Conservation (phyloP, 2,329 filamentous ascomycete genomes). For the Lachnellula arida region DNA sequence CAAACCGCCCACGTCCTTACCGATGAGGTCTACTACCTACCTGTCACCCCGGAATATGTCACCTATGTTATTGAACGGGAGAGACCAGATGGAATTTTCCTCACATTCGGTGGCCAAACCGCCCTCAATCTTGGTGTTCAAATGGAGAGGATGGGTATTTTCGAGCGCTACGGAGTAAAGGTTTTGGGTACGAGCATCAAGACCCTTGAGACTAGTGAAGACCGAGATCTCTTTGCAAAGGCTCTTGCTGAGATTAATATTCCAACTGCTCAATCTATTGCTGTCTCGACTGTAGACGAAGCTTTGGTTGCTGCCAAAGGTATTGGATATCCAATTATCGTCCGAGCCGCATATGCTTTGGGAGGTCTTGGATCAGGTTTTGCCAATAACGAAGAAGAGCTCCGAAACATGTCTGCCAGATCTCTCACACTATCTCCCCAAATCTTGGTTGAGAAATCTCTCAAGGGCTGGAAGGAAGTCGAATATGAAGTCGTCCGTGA, state of each 20-base stretch:
- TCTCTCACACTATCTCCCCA: conserved; percentile 92
- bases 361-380: conserved; percentile 96
- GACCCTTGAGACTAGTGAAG: conserved; percentile 90
- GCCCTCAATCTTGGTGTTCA: conserved; percentile 94
- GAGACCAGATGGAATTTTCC: conserved; percentile 91
- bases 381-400: conserved; percentile 87
- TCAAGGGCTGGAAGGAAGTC: conserved; percentile 99
- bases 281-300: conserved; percentile 86
- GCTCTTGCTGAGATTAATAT: conserved; percentile 97
- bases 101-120: conserved; percentile 96
- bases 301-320: conserved; percentile 80
- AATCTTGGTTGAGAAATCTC: conserved; percentile 95
- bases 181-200: conserved; percentile 93
- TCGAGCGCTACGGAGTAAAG: conserved; percentile 91
- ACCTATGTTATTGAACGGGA: conserved; percentile 96
- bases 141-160: conserved; percentile 94
- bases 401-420: conserved; percentile 86
- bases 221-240: conserved; percentile 93
- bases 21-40: conserved; percentile 97
- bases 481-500: conserved; percentile 98
- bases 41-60: conserved; percentile 96
- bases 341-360: conserved; percentile 92
- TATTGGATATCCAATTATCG: conserved; percentile 95
- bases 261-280: conserved; percentile 93
- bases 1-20: conserved; percentile 95